Percentiles rank a stretch among this genome's conserved stretches.
Conservation (phyloP, 2,329 filamentous ascomycete genomes). For the Zasmidium cellare region DNA sequence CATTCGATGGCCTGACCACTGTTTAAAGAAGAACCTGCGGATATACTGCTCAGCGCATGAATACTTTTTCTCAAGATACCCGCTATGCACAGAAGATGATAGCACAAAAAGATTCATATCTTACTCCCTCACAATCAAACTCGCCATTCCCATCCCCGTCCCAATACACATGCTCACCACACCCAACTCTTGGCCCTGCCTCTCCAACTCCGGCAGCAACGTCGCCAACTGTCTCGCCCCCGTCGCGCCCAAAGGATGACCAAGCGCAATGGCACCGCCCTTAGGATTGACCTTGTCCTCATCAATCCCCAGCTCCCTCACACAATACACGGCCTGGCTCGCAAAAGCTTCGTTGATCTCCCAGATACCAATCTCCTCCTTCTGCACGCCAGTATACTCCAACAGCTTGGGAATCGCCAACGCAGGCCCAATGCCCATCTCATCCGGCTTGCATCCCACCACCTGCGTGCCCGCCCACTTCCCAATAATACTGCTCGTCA, state of each 20-base stretch:
- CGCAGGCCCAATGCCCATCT: constrained; percentile 92
- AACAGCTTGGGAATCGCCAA: constrained; percentile 82
- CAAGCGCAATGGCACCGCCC: constrained; percentile 90
- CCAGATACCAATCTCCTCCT: constrained; percentile 76
- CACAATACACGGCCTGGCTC: constrained; percentile 66
- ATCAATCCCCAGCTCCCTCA: constrained; percentile 69
- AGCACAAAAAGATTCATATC: background rate
- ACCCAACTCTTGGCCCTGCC: constrained; percentile 70
- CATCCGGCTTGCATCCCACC: constrained; percentile 78
- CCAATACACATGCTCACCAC: constrained; percentile 84
- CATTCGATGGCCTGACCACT: too few species aligned
- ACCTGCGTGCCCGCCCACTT: constrained; percentile 78
- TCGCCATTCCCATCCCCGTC: constrained; percentile 55
- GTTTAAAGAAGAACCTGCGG: too few species aligned
- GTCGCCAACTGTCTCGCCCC: constrained; percentile 79
- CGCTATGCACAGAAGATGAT: background rate
- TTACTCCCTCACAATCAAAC: constrained; percentile 51
- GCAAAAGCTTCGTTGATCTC: constrained; percentile 87
- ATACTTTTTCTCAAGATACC: constrained; percentile 1
- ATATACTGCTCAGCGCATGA: too few species aligned
- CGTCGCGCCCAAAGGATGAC: constrained; percentile 87
- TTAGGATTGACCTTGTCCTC: constrained; percentile 80
- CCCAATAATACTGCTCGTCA: constrained; percentile 69
- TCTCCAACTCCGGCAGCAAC: constrained; percentile 67
- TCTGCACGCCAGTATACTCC: constrained; percentile 64